These are phyloP conservation scores for Linaria vulgaris DNA, from an alignment of 257 asterid genomes.

Conservation along the genomic window DNA sequence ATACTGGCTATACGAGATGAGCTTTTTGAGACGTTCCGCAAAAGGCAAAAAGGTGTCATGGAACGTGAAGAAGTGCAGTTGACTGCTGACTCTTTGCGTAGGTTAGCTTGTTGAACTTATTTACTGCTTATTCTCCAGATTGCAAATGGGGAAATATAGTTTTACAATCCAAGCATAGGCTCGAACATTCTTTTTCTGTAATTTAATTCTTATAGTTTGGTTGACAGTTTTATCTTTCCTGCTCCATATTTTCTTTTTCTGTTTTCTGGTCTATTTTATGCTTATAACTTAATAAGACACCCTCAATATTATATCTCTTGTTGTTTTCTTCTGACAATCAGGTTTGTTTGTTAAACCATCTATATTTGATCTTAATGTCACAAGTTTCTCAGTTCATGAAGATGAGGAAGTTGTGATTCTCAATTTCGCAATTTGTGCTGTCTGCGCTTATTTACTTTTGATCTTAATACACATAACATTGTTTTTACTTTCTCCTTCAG, in stretches of 20 bases:
- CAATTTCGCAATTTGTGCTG: conserved; percentile 16
- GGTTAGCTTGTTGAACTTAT: conserved; percentile 45
- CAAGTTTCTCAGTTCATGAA: background rate
- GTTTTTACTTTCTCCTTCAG: conserved; percentile 43
- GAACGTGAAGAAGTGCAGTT: conserved; percentile 90
- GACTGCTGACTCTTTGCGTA: conserved; percentile 89
- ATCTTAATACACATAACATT: conserved; percentile 20
- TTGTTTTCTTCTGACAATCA: conserved; percentile 16
- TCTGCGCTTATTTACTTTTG: conserved; percentile 18
- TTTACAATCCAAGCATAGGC: conserved; percentile 8
- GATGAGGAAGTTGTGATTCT: background rate
- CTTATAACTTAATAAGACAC: conserved; percentile 5
- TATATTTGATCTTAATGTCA: conserved; percentile 12
- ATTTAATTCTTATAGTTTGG: conserved; percentile 8
- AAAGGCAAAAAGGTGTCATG: conserved; percentile 93
- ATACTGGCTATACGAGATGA: conserved; percentile 83
- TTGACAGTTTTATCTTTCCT: conserved; percentile 10
- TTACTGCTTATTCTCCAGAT: conserved; percentile 4
- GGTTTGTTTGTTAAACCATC: conserved; percentile 15
- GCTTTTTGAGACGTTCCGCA: conserved; percentile 94
- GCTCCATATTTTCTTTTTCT: background rate
- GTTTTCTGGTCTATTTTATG: conserved; percentile 6
- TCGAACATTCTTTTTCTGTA: conserved; percentile 6
- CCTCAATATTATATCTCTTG: conserved; percentile 14
- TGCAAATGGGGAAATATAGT: background rate